phyloP scores from a whole-genome alignment of 805 yeast genomes.

The Wickerhamomyces pijperi region DNA sequence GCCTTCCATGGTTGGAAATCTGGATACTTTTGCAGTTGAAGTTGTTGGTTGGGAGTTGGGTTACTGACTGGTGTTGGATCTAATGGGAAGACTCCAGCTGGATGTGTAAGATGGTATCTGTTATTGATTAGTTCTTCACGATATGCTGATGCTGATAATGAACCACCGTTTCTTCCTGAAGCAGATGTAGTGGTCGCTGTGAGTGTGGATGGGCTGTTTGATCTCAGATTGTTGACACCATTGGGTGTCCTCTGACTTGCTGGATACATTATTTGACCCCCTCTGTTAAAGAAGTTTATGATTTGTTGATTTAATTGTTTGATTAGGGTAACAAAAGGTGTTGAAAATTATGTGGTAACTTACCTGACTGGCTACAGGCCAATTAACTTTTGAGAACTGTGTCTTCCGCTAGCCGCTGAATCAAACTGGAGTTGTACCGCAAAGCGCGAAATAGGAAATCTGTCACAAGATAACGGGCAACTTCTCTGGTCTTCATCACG shows the following conservation, averaged over 20 bases:
- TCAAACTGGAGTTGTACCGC: no score
- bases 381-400: no score
- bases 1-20: slow-evolving; percentile 69
- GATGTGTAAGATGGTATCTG: slow-evolving; percentile 22
- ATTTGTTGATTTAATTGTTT: no score
- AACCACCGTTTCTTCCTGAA: background rate
- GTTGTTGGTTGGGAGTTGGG: no score
- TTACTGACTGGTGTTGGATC: slow-evolving; percentile 5
- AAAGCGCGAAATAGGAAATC: no score
- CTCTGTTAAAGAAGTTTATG: no score
- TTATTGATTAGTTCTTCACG: slow-evolving; percentile 18
- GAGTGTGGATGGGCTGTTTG: background rate
- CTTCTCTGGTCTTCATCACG: no score
- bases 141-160: background rate
- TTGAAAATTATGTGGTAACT: no score
- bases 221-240: background rate
- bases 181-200: background rate
- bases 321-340: no score
- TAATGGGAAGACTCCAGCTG: slow-evolving; percentile 23
- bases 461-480: no score
- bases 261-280: background rate
- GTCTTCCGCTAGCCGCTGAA: no score
- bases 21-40: slow-evolving; percentile 34
- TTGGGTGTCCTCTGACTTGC: background rate
- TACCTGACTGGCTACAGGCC: no score